Evolutionary conservation across 345 rosid species (phyloP).

Genomic region (Arabidopsis arenosa): DNA sequence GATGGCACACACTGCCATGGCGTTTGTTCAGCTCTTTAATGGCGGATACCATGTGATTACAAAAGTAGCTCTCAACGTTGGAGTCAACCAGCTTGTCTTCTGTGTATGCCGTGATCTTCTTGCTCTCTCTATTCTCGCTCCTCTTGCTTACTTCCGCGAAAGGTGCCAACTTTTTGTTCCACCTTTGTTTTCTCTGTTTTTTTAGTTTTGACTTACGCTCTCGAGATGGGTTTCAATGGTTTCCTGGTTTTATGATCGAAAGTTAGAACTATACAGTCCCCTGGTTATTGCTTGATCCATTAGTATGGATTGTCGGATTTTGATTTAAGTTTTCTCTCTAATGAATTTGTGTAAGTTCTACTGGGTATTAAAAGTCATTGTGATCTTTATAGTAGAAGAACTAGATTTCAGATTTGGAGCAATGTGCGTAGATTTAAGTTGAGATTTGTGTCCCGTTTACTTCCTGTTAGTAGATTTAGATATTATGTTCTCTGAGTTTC

Average conservation of each 20-base stretch:
- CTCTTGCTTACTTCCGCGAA: slow-evolving; percentile 86
- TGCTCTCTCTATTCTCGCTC: slow-evolving; percentile 88
- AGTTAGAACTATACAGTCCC: not conserved
- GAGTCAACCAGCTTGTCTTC: slow-evolving; percentile 95
- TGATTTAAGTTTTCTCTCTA: slow-evolving; percentile 1
- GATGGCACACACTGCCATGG: slow-evolving; percentile 85
- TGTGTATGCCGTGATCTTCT: slow-evolving; percentile 94
- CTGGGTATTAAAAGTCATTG: slow-evolving; percentile 1
- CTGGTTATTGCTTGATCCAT: not conserved
- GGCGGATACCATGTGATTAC: slow-evolving; percentile 98
- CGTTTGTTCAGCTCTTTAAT: slow-evolving; percentile 77
- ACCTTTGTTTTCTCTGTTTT: not conserved
- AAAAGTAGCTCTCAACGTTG: slow-evolving; percentile 92
- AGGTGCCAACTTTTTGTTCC: slow-evolving; percentile 49
- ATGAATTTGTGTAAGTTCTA: not conserved
- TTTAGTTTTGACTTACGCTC: slow-evolving; percentile 1
- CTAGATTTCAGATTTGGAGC: slow-evolving; percentile 25
- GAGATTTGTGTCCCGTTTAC: slow-evolving; percentile 11
- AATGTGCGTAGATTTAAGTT: slow-evolving; percentile 17
- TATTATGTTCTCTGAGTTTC: not conserved
- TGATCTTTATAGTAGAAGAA: not conserved
- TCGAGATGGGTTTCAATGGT: slow-evolving; percentile 17
- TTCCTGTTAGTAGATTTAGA: slow-evolving; percentile 1
- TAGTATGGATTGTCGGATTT: slow-evolving; percentile 1
- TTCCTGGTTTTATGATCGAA: not conserved